A percentile compares a stretch with the other conserved stretches of the same genome.
Evolutionary conservation across 768 basidiomycete genomes (phyloP).

Genomic region (Pleurotus giganteus): DNA sequence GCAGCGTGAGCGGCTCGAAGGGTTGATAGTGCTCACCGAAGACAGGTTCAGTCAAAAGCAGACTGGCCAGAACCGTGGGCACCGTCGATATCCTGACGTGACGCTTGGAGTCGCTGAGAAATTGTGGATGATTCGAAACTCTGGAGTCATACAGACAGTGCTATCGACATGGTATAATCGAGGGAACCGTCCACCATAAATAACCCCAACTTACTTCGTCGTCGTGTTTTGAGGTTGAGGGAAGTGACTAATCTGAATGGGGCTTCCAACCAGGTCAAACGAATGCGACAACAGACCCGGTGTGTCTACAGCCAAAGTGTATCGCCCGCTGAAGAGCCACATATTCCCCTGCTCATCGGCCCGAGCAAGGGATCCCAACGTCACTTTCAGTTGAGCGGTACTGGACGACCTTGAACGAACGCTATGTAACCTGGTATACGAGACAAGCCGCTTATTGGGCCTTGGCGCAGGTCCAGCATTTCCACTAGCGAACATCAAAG

Average conservation of each 20-base stretch:
- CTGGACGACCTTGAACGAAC: slow-evolving; percentile 23
- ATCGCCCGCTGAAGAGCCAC: slow-evolving; percentile 45
- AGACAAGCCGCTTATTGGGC: slow-evolving; percentile 50
- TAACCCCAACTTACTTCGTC: background rate
- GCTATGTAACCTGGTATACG: slow-evolving; percentile 40
- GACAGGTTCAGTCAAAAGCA: no score
- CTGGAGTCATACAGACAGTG: no score
- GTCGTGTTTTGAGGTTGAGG: slow-evolving; percentile 37
- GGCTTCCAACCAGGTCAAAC: slow-evolving; percentile 42
- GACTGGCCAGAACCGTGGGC: no score
- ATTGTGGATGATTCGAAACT: no score
- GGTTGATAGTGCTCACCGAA: no score
- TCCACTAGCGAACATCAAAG: slow-evolving; percentile 49
- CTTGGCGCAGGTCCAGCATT: slow-evolving; percentile 47
- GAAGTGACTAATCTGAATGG: slow-evolving; percentile 38
- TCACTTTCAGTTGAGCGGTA: slow-evolving; percentile 36
- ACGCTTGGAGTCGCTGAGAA: no score
- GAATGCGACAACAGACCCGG: slow-evolving; percentile 32
- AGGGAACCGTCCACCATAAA: no score
- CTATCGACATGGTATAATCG: no score
- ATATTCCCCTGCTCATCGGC: slow-evolving; percentile 44
- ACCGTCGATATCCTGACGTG: no score
- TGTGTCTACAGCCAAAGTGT: slow-evolving; percentile 42
- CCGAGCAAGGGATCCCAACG: slow-evolving; percentile 47
- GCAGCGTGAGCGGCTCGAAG: no score